Percentiles rank a stretch among this genome's conserved stretches.
Conservation (phyloP, 768 basidiomycete genomes). For the Exsudoporus frostii region DNA sequence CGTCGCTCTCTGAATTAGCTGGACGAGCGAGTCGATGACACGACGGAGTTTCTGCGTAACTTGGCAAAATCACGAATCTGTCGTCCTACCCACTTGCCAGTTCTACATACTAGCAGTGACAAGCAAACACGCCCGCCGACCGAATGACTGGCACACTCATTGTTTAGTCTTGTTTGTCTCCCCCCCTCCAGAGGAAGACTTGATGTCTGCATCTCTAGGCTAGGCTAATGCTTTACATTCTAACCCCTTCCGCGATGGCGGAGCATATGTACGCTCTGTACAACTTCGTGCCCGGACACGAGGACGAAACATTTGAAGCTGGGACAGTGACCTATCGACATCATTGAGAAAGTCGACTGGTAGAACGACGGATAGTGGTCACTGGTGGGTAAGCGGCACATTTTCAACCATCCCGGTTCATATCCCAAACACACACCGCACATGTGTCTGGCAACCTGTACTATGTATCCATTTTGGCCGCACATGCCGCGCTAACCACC, state of each 20-base stretch:
- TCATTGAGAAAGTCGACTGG: slow-evolving; percentile 88
- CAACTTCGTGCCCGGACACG: slow-evolving; percentile 86
- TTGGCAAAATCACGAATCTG: too few relatives aligned
- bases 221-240: not conserved
- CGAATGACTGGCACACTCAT: too few relatives aligned
- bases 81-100: too few relatives aligned
- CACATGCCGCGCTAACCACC: slow-evolving; percentile 1
- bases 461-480: not conserved
- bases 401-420: slow-evolving; percentile 1
- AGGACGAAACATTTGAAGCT: slow-evolving; percentile 87
- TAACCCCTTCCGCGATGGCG: slow-evolving; percentile 45
- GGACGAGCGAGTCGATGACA: too few relatives aligned
- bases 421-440: slow-evolving; percentile 4
- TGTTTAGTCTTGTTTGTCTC: too few relatives aligned
- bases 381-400: slow-evolving; percentile 69
- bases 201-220: not conserved
- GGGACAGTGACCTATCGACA: slow-evolving; percentile 87
- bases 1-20: too few relatives aligned
- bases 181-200: too few relatives aligned
- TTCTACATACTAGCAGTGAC: too few relatives aligned
- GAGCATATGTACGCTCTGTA: slow-evolving; percentile 87
- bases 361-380: slow-evolving; percentile 99
- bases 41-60: too few relatives aligned
- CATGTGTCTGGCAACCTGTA: slow-evolving; percentile 7
- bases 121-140: too few relatives aligned